Percentiles rank a stretch among this genome's conserved stretches.
phyloP scores from a whole-genome alignment of 2,329 filamentous ascomycete species.

The Fusarium anthophilum region DNA sequence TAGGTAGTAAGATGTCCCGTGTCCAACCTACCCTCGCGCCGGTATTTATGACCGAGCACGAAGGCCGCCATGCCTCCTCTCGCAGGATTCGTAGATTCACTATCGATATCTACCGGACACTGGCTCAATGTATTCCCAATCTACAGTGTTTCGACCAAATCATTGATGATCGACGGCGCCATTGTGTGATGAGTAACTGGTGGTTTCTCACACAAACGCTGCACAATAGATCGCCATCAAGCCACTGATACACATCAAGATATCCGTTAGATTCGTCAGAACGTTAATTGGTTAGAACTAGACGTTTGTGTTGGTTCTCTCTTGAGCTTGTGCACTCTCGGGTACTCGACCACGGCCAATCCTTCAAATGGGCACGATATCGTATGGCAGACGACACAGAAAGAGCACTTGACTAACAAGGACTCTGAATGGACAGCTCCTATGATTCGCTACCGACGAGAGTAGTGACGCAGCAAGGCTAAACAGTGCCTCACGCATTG shows the following conservation, averaged over 20 bases:
- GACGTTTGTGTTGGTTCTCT: neutral
- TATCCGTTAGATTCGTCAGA: neutral
- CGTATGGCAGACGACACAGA: neutral
- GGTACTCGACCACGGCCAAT: neutral
- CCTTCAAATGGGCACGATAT: neutral
- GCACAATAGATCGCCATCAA: constrained; percentile 15
- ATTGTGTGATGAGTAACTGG: constrained; percentile 19
- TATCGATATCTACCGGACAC: neutral
- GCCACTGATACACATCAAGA: constrained; percentile 5
- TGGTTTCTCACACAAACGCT: neutral
- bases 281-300: neutral
- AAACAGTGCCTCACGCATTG: neutral
- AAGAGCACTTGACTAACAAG: neutral
- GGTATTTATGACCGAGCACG: constrained; percentile 8
- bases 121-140: constrained; percentile 8
- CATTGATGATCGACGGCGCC: neutral
- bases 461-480: neutral
- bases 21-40: neutral
- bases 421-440: neutral
- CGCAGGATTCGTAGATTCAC: neutral
- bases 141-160: neutral
- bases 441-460: neutral
- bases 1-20: neutral
- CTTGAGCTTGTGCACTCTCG: constrained; percentile 4
- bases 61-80: neutral